Base-by-base conservation (phyloP, 352 stramenopile species). In the Phytophthora fragariae region DNA sequence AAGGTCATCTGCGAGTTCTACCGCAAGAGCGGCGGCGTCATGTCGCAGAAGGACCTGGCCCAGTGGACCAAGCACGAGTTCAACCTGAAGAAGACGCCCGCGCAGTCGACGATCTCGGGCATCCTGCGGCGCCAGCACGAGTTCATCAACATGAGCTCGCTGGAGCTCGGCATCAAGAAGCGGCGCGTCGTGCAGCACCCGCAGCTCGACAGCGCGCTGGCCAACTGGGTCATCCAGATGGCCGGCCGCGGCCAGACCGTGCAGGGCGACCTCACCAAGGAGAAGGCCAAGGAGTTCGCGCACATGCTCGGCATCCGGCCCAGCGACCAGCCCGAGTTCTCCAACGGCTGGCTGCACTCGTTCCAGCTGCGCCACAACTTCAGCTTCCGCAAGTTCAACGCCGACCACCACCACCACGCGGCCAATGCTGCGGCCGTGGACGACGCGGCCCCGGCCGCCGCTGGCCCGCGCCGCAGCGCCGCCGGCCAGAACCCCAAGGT, bases 21-120 rank as follows among this genome's bases (percentile, higher is more conserved):
- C 78, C 82, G 85, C 33, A 91, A 92, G 70, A 93, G 74, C 57
- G 85, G 86, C 64, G 88, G 85, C 24, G 80, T 92, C 31, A 96
- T 96, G 85, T 93, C 86, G 49, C 89, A 96, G 68, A 96, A 96
- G 72, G 89, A 96, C 73, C 63, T 96, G 62, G 88, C 87, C 49
- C 87, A 93, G 64, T 96, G 89, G 89, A 92, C 89, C 62, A 93
- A 94, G 73, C 87, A 94, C 76, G 89, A 96, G 77, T 96, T 96
- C 64, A 77, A 82, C 44, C 76, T 96, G 15, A 89, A 91, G 65
- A 93, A 93, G 70, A 92, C 87, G 56, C 89, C 89, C 1, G 88
- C 89, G 60, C 89, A 96, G 75, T 93, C 87, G 0, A 96, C 89
- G 27, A 96, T 96, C 67, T 93, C 84, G 24, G 88, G 88, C 29